phyloP scores from a whole-genome alignment of 345 rosid genomes.

The Theobroma cacao region DNA sequence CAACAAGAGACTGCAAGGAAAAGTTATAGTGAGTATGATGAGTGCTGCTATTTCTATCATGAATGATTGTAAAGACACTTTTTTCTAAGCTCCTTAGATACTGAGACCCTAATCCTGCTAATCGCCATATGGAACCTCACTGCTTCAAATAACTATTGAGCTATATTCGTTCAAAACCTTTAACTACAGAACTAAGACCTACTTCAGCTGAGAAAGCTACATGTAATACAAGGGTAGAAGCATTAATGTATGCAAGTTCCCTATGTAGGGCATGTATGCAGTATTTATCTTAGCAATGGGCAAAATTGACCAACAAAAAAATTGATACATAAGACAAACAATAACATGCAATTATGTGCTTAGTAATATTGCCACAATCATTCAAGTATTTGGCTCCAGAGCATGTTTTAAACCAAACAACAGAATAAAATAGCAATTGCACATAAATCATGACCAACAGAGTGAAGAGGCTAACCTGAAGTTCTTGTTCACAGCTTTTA shows the following conservation, averaged over 20 bases:
- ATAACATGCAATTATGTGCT: neutral
- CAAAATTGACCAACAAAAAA: neutral
- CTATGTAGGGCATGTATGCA: neutral
- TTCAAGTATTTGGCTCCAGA: neutral
- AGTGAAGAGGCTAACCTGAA: conserved; percentile 52
- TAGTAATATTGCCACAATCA: neutral
- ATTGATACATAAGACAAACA: neutral
- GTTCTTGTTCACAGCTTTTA: conserved; percentile 68
- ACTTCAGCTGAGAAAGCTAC: neutral
- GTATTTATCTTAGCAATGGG: neutral
- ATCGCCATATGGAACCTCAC: neutral
- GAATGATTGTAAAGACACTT: neutral
- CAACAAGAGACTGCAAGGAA: conserved; percentile 50
- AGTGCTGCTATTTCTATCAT: neutral
- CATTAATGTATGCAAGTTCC: neutral
- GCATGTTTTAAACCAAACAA: neutral
- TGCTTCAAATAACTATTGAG: neutral
- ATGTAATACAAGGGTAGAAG: neutral
- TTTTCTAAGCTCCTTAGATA: neutral
- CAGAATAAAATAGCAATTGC: neutral
- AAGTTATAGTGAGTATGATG: neutral
- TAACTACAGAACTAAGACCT: neutral
- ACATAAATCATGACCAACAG: neutral
- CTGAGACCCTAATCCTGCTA: neutral
- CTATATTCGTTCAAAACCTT: neutral